Percentiles rank a stretch among this genome's conserved stretches.
phyloP scores from a whole-genome alignment of 2,329 filamentous ascomycete species.

The Fusarium sp. region DNA sequence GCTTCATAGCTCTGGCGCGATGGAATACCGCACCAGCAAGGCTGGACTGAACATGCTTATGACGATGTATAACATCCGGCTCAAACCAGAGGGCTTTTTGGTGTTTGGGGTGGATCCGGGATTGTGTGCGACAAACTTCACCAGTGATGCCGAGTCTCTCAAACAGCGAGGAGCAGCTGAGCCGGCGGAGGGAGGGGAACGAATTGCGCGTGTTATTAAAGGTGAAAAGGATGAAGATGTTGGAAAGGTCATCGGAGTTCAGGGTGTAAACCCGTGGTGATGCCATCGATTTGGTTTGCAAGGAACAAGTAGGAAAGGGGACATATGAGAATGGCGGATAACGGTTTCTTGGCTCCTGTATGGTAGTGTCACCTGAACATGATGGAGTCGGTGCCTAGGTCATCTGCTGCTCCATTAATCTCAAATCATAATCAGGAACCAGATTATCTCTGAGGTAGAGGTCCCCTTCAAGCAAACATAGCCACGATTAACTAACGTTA shows the following conservation, averaged over 20 bases:
- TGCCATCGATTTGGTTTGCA: accelerated
- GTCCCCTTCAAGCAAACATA: accelerated
- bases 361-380: too few species aligned
- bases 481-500: background rate
- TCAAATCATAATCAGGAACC: background rate
- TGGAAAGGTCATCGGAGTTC: background rate
- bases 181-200: background rate
- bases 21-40: conserved; percentile 8
- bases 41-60: conserved; percentile 21
- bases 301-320: accelerated
- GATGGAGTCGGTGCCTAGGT: accelerated
- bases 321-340: accelerated
- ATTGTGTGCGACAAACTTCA: conserved; percentile 13
- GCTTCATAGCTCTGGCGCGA: background rate
- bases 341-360: too few species aligned
- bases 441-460: accelerated
- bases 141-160: background rate
- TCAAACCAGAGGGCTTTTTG: background rate
- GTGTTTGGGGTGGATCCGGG: conserved; percentile 5
- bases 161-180: background rate
- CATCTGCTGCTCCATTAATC: accelerated
- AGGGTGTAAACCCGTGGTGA: conserved; percentile 3
- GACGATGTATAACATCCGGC: background rate
- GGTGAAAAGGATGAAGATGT: background rate
- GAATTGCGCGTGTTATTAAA: background rate